Conservation (phyloP, 257 asterid species). For the Paraleonurus japonicus region DNA sequence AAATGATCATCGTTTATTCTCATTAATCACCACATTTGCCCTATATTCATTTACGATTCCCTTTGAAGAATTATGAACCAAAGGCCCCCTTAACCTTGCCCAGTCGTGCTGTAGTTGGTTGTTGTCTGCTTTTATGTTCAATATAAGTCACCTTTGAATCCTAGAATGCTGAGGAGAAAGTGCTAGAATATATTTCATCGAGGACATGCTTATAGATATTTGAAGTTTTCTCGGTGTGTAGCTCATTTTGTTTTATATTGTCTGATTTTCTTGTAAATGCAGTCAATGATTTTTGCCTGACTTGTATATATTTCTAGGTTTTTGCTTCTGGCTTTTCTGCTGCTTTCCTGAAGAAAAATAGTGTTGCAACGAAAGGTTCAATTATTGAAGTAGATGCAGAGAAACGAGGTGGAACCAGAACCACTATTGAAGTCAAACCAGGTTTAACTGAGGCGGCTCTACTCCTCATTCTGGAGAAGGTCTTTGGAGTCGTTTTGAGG, state of each 20-base stretch:
- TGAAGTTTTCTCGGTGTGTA: neutral
- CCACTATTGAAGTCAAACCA: conserved; percentile 62
- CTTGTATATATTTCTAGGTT: conserved; percentile 44
- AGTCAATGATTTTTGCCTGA: conserved; percentile 10
- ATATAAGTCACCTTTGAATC: neutral
- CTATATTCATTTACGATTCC: neutral
- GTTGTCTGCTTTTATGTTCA: neutral
- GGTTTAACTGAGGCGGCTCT: conserved; percentile 68
- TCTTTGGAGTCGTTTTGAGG: conserved; percentile 73
- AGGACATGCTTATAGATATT: neutral
- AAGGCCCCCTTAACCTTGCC: neutral
- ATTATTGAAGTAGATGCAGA: conserved; percentile 29
- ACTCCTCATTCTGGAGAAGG: conserved; percentile 60
- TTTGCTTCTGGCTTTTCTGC: conserved; percentile 96
- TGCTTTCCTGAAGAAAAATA: conserved; percentile 81
- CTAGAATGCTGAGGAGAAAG: neutral
- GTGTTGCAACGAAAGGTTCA: conserved; percentile 69
- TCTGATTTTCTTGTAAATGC: conserved; percentile 3
- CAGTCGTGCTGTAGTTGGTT: neutral
- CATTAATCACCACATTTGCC: neutral
- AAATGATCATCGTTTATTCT: neutral
- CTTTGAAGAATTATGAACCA: neutral
- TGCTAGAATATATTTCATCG: neutral
- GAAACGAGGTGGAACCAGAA: conserved; percentile 40
- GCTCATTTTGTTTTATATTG: neutral